Conservation (phyloP, 2,329 filamentous ascomycete genomes). For the Fonsecaea nubica region DNA sequence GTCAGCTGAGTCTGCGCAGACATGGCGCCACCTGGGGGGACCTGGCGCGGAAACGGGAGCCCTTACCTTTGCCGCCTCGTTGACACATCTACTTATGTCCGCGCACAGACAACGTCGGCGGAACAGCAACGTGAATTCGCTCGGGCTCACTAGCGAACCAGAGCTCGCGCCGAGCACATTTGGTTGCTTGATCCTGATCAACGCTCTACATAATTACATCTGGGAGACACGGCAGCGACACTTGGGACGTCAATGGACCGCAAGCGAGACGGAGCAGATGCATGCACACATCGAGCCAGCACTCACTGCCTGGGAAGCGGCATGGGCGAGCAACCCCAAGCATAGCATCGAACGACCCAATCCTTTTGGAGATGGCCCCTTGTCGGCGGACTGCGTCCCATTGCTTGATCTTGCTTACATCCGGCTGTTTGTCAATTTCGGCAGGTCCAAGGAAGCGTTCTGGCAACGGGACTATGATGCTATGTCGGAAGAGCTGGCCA, state of each 20-base stretch:
- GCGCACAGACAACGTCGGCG: constrained; percentile 65
- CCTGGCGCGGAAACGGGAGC: constrained; percentile 72
- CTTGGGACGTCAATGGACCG: constrained; percentile 85
- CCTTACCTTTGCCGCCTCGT: constrained; percentile 79
- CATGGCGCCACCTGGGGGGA: constrained; percentile 80
- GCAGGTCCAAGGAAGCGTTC: constrained; percentile 87
- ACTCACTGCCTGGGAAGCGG: constrained; percentile 89
- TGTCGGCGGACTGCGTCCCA: constrained; percentile 90
- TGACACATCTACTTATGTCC: constrained; percentile 80
- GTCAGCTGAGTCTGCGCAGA: constrained; percentile 79
- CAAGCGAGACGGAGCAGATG: constrained; percentile 93
- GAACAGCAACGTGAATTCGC: constrained; percentile 39
- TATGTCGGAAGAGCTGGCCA: constrained; percentile 84
- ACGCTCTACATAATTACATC: constrained; percentile 95
- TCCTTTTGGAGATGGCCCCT: constrained; percentile 77
- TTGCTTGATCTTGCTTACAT: constrained; percentile 91
- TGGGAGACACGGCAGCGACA: constrained; percentile 96
- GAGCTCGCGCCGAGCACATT: constrained; percentile 86
- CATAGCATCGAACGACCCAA: constrained; percentile 86
- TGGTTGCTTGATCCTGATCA: constrained; percentile 88
- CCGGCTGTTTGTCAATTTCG: constrained; percentile 90
- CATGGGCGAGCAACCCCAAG: constrained; percentile 85
- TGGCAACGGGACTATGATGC: constrained; percentile 94
- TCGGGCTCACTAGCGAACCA: constrained; percentile 54
- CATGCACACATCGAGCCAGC: constrained; percentile 94